phyloP scores from a whole-genome alignment of 2,329 filamentous ascomycete species.

The Fusarium sambucinum region DNA sequence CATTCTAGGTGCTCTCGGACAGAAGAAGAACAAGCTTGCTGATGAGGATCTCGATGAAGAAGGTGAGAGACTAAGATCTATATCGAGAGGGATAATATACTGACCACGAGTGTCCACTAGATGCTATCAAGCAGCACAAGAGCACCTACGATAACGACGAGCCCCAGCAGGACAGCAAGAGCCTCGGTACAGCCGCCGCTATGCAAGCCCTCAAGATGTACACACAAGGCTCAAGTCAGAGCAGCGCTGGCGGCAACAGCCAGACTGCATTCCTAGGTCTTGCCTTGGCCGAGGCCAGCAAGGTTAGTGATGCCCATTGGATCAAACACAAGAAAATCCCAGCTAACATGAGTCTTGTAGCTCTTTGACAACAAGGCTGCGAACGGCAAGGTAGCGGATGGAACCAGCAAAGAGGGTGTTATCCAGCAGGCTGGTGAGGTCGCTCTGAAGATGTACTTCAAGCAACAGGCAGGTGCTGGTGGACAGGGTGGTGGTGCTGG shows the following conservation, averaged over 20 bases:
- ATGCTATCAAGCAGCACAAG: constrained; percentile 81
- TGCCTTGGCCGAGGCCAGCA: constrained; percentile 89
- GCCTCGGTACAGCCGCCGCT: constrained; percentile 78
- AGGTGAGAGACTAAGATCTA: constrained; percentile 50
- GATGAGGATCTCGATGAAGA: constrained; percentile 64
- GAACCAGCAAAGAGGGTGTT: constrained; percentile 82
- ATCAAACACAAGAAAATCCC: no score
- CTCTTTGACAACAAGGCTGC: constrained; percentile 71
- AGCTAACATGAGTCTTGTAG: constrained; percentile 51
- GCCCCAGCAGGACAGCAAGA: constrained; percentile 61
- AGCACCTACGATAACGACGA: constrained; percentile 72
- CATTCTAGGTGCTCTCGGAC: constrained; percentile 60
- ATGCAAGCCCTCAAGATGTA: constrained; percentile 88
- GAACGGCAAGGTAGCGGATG: constrained; percentile 65
- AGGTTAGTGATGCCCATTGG: constrained; percentile 60
- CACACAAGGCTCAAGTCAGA: constrained; percentile 64
- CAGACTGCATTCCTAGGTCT: constrained; percentile 86
- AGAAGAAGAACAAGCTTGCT: constrained; percentile 63
- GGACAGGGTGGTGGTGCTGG: constrained; percentile 55
- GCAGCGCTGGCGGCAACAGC: constrained; percentile 59
- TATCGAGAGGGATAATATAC: no score
- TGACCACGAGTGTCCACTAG: constrained; percentile 49
- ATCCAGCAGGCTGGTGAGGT: constrained; percentile 84
- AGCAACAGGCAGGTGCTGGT: constrained; percentile 68
- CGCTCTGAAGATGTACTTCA: constrained; percentile 92